These are phyloP conservation scores for Phytopythium aichiense DNA, from an alignment of 352 stramenopile species.

Conservation along the genomic window DNA sequence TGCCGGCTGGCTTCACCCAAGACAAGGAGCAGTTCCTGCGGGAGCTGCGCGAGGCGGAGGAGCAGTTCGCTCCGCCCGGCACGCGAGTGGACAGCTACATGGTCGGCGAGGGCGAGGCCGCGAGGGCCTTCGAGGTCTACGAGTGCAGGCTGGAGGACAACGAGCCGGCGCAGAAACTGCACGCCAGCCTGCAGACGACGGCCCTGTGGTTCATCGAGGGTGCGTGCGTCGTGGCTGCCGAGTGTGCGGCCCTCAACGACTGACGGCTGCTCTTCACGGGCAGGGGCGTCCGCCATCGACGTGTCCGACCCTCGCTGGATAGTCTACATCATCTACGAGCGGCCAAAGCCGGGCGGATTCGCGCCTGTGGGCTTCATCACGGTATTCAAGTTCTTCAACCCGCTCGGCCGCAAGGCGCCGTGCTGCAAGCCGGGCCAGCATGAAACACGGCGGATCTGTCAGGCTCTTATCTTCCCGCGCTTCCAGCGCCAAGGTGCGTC, in stretches of 20 bases:
- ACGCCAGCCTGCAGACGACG: conserved; percentile 64
- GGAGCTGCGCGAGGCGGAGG: conserved; percentile 11
- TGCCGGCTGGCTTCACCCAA: conserved; percentile 38
- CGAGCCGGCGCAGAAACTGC: conserved; percentile 42
- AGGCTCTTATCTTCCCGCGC: conserved; percentile 72
- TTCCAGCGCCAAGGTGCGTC: conserved; percentile 70
- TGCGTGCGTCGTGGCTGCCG: not conserved
- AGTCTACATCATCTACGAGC: conserved; percentile 76
- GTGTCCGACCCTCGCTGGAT: conserved; percentile 73
- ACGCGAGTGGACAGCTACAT: conserved; percentile 38
- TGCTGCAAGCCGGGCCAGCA: conserved; percentile 36
- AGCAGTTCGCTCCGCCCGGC: conserved; percentile 41
- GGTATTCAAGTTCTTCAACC: conserved; percentile 82
- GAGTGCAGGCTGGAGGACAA: conserved; percentile 59
- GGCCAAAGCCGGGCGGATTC: conserved; percentile 18
- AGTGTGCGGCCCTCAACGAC: not conserved
- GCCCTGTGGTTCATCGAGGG: conserved; percentile 87
- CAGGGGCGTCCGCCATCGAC: conserved; percentile 68
- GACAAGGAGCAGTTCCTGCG: conserved; percentile 37
- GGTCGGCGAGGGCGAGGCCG: conserved; percentile 2
- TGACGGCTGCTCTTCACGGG: not conserved
- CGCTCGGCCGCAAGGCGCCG: conserved; percentile 47
- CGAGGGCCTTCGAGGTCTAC: conserved; percentile 64
- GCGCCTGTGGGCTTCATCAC: conserved; percentile 67
- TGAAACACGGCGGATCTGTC: conserved; percentile 80